Evolutionary conservation across 345 rosid genomes (phyloP).

Genomic region (Hibiscus mutabilis): DNA sequence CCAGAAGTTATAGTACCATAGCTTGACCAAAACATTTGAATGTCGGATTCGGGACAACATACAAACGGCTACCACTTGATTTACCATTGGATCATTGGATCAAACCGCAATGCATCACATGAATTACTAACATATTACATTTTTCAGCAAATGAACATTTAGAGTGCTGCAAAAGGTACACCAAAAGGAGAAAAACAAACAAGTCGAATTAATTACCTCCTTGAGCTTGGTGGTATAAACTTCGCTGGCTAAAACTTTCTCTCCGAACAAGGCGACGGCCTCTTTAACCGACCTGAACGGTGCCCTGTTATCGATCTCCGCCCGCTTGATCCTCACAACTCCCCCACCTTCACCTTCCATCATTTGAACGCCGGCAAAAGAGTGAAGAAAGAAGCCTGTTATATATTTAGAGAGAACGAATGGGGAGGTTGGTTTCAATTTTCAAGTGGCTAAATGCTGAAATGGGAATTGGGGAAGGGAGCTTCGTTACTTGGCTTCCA

Average conservation of each 20-base stretch:
- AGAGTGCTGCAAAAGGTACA: background rate
- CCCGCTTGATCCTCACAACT: conserved; percentile 33
- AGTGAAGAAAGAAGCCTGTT: background rate
- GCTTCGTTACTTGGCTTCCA: conserved; percentile 19
- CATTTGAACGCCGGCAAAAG: background rate
- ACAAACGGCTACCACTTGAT: too few relatives aligned
- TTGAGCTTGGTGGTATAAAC: conserved; percentile 52
- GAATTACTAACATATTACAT: too few relatives aligned
- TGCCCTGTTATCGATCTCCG: conserved; percentile 65
- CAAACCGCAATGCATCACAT: too few relatives aligned
- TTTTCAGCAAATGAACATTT: background rate
- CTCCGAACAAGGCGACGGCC: conserved; percentile 76
- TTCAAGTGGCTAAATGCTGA: background rate
- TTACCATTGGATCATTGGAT: too few relatives aligned
- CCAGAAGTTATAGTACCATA: background rate
- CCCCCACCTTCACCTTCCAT: conserved; percentile 27
- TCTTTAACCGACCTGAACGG: conserved; percentile 79
- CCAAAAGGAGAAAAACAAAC: background rate
- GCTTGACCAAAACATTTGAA: too few relatives aligned
- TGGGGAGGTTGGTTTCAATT: background rate
- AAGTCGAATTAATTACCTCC: conserved; percentile 24
- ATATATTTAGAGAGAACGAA: background rate
- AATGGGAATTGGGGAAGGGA: background rate
- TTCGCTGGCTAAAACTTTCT: conserved; percentile 60
- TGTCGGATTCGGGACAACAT: too few relatives aligned